Conservation (phyloP, 768 basidiomycete genomes). For the Kockovaella imperatae region DNA sequence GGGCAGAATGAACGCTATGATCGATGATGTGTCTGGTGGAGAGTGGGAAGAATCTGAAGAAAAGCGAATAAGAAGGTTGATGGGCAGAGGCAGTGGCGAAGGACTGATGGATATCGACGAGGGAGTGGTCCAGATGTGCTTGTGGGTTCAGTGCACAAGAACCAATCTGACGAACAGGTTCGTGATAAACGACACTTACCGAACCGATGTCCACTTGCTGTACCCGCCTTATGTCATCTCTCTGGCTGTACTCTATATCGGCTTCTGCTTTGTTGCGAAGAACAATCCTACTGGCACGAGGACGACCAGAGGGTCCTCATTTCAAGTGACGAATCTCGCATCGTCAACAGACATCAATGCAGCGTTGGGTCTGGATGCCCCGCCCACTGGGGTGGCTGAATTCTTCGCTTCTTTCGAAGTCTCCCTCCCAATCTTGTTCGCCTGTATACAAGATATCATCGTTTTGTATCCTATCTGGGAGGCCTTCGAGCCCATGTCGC, state of each 20-base stretch:
- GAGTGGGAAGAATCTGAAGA: conserved; percentile 24
- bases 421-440: conserved; percentile 68
- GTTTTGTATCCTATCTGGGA: conserved; percentile 85
- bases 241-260: conserved; percentile 81
- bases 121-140: conserved; percentile 76
- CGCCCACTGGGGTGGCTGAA: conserved; percentile 40
- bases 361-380: conserved; percentile 11
- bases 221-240: conserved; percentile 94
- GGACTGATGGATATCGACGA: conserved; percentile 44
- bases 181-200: conserved; percentile 91
- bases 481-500: conserved; percentile 52
- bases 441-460: conserved; percentile 84
- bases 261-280: conserved; percentile 64
- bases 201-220: conserved; percentile 84
- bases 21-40: conserved; percentile 2
- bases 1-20: not conserved
- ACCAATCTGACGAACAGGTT: conserved; percentile 54
- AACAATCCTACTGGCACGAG: conserved; percentile 34
- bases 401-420: conserved; percentile 84
- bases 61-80: conserved; percentile 27
- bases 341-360: conserved; percentile 43
- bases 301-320: conserved; percentile 34
- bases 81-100: conserved; percentile 40
- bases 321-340: conserved; percentile 45
- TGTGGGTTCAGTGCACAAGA: conserved; percentile 51